Base-by-base conservation (phyloP, 495 filamentous ascomycete genomes). In the Penicillium mononematosum region DNA sequence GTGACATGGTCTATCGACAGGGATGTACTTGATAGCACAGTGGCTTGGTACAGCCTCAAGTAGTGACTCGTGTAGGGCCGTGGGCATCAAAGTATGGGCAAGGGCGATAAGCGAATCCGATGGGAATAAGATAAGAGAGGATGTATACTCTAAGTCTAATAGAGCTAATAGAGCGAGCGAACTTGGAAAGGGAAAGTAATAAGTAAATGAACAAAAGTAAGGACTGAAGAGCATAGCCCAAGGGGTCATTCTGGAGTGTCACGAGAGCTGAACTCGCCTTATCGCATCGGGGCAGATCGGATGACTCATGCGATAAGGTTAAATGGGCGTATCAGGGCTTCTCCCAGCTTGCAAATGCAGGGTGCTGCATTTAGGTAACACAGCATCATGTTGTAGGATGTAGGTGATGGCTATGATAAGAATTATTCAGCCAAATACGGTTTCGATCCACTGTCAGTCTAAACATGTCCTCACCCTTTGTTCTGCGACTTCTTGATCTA, bases 1-100 rank as follows among this genome's bases (percentile, higher is more conserved):
- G 61, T 59, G 62, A 47, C 74, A 77, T 75, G 17, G 24, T 60
- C 12, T 59, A 29, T 48, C 16, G 32, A 20, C 29, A n/a, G 19
- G 25, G 38, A 22, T 39, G 20, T 39, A 9, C 6, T 17, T 4
- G 19, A 39, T 5, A 1, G 34, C 20, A 5, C 12, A 14, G 10
- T 48, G 45, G 3, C 16, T 47, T 29, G 4, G 29, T 46, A 7
- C 32, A 36, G 20, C 16, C 39, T n/a, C 36, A 22, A 14, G 27
- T 32, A n/a, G 29, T 20, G 31, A 53, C n/a, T 53, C 24, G 44
- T 47, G 32, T 29, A 16, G 42, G 32, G 17, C 19, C 32, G 53
- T 22, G 38, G 50, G 39, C 38, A 38, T 44, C 29, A 17, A 43
- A 32, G 38, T 56, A 49, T 49, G 53, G 22, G 24, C 29, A 31